Evolutionary conservation across 2,329 filamentous ascomycete genomes (phyloP), one percentile per base, ranked within the genome.

Genomic region (Aspergillus puulaauensis): DNA sequence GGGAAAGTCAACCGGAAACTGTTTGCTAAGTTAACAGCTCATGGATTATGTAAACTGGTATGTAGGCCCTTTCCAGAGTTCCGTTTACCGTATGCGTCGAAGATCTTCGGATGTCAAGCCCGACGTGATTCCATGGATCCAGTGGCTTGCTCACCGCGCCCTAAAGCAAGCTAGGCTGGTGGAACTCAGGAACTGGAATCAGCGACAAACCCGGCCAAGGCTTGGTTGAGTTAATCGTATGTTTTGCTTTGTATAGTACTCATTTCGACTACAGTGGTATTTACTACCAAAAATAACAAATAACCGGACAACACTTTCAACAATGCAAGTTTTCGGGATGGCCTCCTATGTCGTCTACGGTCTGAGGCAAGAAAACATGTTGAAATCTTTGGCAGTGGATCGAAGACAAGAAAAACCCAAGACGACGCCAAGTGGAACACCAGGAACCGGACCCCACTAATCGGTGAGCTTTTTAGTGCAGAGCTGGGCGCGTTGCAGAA

Each of bases 131-230:
- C 31, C 27, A 46, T 31, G 41, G 33, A 46, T 23, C 51, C 52
- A 40, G 43, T 46, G 9, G 31, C 39, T 31, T 31, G 46, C 52
- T 56, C 56, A 54, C 56, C 56, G 56, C 7, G 35, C 21, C 51
- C 46, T 46, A 31, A 54, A 58, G 21, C n/a, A 17, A 50, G 15
- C 46, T 54, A 54, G 51, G 21, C 33, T 41, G 19, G 55, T 57
- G 56, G 56, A 45, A 17, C 40, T 15, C 9, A 12, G 24, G 37
- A 43, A 40, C 33, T 11, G 41, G 40, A 15, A 19, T 48, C 24
- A 9, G 48, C 54, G 49, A 39, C 24, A 39, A 27, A 48, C 52
- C 54, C 49, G 17, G 33, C 47, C 23, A 27, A 46, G 44, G 23
- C 23, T 54, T 35, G 52, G 44, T 27, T 27, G 44, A 46, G 44